Evolutionary conservation across 805 yeast species (phyloP).

Genomic region (Cyberlindnera amylophila): DNA sequence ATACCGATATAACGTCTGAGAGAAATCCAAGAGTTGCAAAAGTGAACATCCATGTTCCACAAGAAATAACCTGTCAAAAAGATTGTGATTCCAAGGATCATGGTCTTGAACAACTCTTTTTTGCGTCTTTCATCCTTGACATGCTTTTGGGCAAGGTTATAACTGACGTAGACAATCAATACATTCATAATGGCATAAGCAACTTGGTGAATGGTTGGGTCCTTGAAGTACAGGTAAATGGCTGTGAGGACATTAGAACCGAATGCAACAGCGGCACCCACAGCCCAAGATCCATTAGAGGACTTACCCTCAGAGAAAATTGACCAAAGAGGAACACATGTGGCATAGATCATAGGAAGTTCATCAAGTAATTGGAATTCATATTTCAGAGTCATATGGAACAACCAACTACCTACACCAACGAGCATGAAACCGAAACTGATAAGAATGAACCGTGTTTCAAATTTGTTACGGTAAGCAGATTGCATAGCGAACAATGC

Average conservation of each 20-base stretch:
- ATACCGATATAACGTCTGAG: constrained; percentile 66
- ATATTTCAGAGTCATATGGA: constrained; percentile 92
- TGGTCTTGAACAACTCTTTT: constrained; percentile 48
- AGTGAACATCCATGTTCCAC: constrained; percentile 88
- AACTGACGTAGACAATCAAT: constrained; percentile 62
- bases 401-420: constrained; percentile 91
- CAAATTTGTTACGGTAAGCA: constrained; percentile 57
- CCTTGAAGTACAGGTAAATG: constrained; percentile 65
- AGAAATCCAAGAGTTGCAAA: constrained; percentile 56
- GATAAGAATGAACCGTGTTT: constrained; percentile 63
- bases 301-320: constrained; percentile 59
- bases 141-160: constrained; percentile 44
- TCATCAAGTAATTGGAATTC: constrained; percentile 92
- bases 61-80: constrained; percentile 74
- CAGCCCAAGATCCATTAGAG: constrained; percentile 32
- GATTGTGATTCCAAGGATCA: constrained; percentile 54
- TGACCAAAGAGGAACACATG: constrained; percentile 91
- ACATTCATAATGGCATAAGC: constrained; percentile 78
- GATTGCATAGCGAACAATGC: constrained; percentile 66
- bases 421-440: constrained; percentile 82
- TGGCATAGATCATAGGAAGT: constrained; percentile 96
- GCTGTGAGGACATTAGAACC: constrained; percentile 64
- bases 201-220: constrained; percentile 87
- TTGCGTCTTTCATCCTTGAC: constrained; percentile 49
- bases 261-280: constrained; percentile 44